These are phyloP conservation scores for Clohesyomyces aquaticus DNA, from an alignment of 495 filamentous ascomycete genomes.

Conservation along the genomic window DNA sequence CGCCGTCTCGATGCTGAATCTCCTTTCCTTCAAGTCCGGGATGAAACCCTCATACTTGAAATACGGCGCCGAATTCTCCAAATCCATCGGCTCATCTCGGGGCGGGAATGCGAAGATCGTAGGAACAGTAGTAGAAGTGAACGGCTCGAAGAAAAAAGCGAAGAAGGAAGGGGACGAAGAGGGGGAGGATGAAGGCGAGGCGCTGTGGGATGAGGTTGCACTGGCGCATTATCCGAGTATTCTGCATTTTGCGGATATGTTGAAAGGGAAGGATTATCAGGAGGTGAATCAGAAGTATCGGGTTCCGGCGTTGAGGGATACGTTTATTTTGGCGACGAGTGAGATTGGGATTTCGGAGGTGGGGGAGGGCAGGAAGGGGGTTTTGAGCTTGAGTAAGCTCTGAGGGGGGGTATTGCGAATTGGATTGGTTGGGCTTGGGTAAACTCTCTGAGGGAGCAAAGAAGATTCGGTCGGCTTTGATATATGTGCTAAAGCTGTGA, in stretches of 20 bases:
- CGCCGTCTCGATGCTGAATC: constrained; percentile 69
- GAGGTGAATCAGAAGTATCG: constrained; percentile 61
- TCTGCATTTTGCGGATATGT: constrained; percentile 66
- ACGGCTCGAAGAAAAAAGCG: constrained; percentile 37
- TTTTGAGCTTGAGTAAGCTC: too few species aligned
- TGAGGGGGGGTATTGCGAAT: too few species aligned
- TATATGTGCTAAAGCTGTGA: too few species aligned
- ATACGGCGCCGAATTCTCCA: constrained; percentile 63
- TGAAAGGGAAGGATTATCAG: constrained; percentile 66
- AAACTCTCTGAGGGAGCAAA: too few species aligned
- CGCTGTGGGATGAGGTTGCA: constrained; percentile 60
- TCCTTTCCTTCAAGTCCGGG: constrained; percentile 62
- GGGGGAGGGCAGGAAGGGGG: too few species aligned
- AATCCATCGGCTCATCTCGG: constrained; percentile 55
- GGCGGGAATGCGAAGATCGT: constrained; percentile 67
- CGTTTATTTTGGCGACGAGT: constrained; percentile 64
- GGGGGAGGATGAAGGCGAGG: neutral
- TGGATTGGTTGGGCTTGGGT: too few species aligned
- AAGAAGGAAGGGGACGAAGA: constrained; percentile 35
- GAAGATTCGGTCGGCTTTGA: too few species aligned
- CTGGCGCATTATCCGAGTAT: constrained; percentile 70
- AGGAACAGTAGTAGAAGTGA: constrained; percentile 56
- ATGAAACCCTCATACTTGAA: constrained; percentile 59
- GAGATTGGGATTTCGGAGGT: constrained; percentile 55
- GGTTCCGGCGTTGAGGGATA: constrained; percentile 62